Percentiles rank a stretch among this genome's conserved stretches.
phyloP scores from a whole-genome alignment of 441 rosid species.

The Euphorbia schlechtendalii region DNA sequence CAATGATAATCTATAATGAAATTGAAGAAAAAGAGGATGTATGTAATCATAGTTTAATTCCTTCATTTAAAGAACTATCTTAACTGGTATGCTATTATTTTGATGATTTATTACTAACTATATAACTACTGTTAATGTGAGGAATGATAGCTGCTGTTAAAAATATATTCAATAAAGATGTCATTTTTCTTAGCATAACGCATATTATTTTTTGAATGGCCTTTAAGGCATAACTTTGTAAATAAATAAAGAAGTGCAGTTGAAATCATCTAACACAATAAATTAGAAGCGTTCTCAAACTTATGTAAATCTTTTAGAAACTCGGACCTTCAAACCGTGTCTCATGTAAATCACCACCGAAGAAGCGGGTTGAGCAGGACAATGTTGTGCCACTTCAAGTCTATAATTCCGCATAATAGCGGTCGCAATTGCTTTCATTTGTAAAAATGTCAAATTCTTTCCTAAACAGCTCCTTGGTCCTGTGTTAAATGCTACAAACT shows the following conservation, averaged over 20 bases:
- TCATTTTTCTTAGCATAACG: no score
- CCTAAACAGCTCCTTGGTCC: constrained; percentile 28
- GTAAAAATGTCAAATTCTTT: constrained; percentile 13
- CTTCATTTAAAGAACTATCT: no score
- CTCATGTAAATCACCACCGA: neutral
- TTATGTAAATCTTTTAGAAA: neutral
- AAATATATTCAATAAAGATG: no score
- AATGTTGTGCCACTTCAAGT: neutral
- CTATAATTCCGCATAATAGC: neutral
- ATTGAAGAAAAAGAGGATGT: no score
- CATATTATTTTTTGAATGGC: neutral
- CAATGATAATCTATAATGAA: no score
- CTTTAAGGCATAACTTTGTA: neutral
- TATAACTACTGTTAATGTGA: no score
- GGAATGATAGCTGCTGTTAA: no score
- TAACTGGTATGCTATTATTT: no score
- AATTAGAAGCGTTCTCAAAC: neutral
- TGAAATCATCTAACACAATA: neutral
- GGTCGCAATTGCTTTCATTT: neutral
- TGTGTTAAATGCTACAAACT: constrained; percentile 13
- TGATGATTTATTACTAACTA: no score
- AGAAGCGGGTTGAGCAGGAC: neutral
- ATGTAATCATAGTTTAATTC: no score
- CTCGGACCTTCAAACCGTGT: neutral
- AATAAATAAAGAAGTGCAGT: neutral